A percentile compares a stretch with the other conserved stretches of the same genome.
Conservation (phyloP, 2,329 filamentous ascomycete genomes). For the Polychaeton citri region DNA sequence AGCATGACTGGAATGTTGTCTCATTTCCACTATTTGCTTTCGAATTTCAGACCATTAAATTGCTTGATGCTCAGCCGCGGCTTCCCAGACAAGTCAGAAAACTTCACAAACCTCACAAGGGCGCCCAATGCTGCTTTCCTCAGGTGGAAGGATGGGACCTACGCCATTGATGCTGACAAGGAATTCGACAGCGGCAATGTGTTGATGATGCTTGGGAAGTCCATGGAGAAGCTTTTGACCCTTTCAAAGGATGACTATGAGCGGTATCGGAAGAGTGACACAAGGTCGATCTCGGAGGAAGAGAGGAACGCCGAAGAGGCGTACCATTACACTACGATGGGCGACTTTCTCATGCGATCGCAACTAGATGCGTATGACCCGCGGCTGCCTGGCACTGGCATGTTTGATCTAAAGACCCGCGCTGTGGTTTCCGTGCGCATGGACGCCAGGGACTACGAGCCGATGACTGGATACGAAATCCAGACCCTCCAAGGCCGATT, state of each 20-base stretch:
- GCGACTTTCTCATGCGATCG: slow-evolving; percentile 86
- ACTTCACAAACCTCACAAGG: slow-evolving; percentile 59
- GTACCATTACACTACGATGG: slow-evolving; percentile 76
- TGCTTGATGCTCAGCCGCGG: slow-evolving; percentile 50
- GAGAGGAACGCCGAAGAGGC: slow-evolving; percentile 60
- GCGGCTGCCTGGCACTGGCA: slow-evolving; percentile 75
- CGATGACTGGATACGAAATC: slow-evolving; percentile 79
- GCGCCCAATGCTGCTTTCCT: slow-evolving; percentile 71
- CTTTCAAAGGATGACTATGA: slow-evolving; percentile 72
- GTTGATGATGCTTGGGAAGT: slow-evolving; percentile 83
- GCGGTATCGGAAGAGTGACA: slow-evolving; percentile 58
- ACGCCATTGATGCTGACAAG: slow-evolving; percentile 94
- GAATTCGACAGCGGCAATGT: slow-evolving; percentile 75
- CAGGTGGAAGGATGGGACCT: slow-evolving; percentile 52
- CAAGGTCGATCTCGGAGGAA: slow-evolving; percentile 56
- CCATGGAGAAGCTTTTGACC: slow-evolving; percentile 91
- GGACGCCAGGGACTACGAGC: slow-evolving; percentile 58
- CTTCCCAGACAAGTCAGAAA: slow-evolving; percentile 46
- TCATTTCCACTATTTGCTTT: slow-evolving; percentile 89
- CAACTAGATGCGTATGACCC: slow-evolving; percentile 85
- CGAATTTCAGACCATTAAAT: slow-evolving; percentile 64
- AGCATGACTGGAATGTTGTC: slow-evolving; percentile 82
- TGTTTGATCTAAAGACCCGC: slow-evolving; percentile 93
- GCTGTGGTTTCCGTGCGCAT: slow-evolving; percentile 87
- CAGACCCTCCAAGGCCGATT: slow-evolving; percentile 59